Evolutionary conservation across 2,329 filamentous ascomycete species (phyloP).

Genomic region (Zymoseptoria brevis): DNA sequence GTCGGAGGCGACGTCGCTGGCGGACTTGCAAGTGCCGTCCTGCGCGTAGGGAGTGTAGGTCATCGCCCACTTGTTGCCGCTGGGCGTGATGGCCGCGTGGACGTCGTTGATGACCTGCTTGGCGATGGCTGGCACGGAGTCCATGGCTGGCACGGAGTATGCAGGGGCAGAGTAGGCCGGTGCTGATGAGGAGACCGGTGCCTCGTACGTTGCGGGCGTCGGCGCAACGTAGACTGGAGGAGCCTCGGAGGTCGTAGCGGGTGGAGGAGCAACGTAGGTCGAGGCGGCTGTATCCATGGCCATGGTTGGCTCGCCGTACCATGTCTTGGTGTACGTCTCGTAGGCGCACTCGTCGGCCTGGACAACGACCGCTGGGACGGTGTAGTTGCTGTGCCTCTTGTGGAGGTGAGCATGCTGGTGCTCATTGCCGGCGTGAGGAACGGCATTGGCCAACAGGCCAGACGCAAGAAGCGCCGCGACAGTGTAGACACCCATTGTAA

Average conservation of each 20-base stretch:
- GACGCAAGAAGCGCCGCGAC: constrained; percentile 12
- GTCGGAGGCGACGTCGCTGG: constrained; percentile 33
- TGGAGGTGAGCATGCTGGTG: constrained; percentile 16
- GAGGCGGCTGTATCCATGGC: constrained; percentile 6
- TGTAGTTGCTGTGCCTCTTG: constrained; percentile 5
- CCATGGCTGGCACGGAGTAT: not conserved
- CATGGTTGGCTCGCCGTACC: constrained; percentile 55
- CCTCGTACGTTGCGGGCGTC: constrained; percentile 4
- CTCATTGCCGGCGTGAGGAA: constrained; percentile 9
- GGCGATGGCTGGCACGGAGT: not conserved
- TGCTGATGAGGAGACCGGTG: not conserved
- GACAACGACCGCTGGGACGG: constrained; percentile 4
- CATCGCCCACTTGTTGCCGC: constrained; percentile 41
- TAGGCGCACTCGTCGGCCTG: constrained; percentile 50
- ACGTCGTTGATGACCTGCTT: constrained; percentile 1
- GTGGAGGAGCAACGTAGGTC: constrained; percentile 10
- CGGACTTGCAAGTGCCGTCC: constrained; percentile 37
- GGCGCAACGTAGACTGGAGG: constrained; percentile 4
- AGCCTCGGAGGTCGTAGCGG: constrained; percentile 13
- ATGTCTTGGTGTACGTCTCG: constrained; percentile 66
- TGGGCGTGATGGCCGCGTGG: constrained; percentile 21
- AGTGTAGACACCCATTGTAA: constrained; percentile 13
- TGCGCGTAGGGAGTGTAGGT: constrained; percentile 43
- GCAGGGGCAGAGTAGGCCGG: constrained; percentile 1
- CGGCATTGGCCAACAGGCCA: constrained; percentile 12